These are phyloP conservation scores for Dactylellina parvicollis DNA, from an alignment of 2,329 filamentous ascomycete genomes.

Conservation along the genomic window DNA sequence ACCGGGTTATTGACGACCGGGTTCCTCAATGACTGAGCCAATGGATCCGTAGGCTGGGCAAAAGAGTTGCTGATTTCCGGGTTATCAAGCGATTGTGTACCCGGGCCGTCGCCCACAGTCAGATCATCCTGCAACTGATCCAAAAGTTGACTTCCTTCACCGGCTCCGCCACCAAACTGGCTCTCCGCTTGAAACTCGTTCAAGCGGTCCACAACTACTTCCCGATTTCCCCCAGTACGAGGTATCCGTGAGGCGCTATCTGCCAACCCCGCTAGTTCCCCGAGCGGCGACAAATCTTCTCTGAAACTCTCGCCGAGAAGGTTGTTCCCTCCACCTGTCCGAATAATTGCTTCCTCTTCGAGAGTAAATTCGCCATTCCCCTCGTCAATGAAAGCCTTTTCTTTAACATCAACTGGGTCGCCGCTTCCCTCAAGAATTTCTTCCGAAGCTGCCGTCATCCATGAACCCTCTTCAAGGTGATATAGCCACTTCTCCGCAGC, in stretches of 20 bases:
- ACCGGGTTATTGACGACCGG: background rate
- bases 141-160: constrained; percentile 2
- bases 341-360: background rate
- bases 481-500: constrained; percentile 34
- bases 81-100: background rate
- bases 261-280: background rate
- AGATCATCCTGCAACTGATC: background rate
- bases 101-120: background rate
- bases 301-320: background rate
- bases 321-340: background rate
- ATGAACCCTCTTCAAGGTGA: constrained; percentile 5
- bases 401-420: background rate
- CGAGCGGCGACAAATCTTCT: background rate
- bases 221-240: background rate
- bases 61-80: background rate
- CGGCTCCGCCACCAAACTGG: background rate
- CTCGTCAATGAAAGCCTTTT: background rate
- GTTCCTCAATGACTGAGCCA: background rate
- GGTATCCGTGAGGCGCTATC: background rate
- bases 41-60: background rate
- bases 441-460: background rate
- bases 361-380: background rate
- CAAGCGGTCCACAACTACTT: background rate
- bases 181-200: constrained; percentile 1
- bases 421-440: background rate